Evolutionary conservation across 345 rosid genomes (phyloP).

Genomic region (Populus alba): DNA sequence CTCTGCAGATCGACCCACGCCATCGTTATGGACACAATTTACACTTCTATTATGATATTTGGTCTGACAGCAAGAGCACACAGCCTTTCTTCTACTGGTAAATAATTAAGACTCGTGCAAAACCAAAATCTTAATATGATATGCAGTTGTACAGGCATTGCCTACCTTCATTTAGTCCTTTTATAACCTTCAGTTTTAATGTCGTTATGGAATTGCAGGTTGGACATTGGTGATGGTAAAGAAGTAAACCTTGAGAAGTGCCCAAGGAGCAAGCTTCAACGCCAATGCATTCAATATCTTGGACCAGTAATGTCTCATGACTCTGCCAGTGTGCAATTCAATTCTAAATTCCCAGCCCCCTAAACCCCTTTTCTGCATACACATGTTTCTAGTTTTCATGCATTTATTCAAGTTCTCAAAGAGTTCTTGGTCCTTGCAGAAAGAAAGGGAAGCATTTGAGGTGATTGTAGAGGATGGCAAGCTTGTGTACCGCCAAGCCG

Average conservation of each 20-base stretch:
- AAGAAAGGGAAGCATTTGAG: constrained; percentile 60
- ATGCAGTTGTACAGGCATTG: background rate
- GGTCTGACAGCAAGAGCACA: constrained; percentile 59
- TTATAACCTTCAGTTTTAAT: constrained; percentile 14
- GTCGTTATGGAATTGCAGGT: constrained; percentile 42
- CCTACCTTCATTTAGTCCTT: background rate
- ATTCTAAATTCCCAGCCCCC: too few relatives aligned
- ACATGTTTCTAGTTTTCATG: background rate
- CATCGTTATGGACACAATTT: constrained; percentile 86
- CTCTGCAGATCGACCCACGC: constrained; percentile 68
- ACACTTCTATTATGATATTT: constrained; percentile 54
- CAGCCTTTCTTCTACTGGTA: constrained; percentile 87
- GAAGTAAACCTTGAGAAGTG: constrained; percentile 50
- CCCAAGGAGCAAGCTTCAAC: constrained; percentile 44
- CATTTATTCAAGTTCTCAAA: background rate
- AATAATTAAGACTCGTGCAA: background rate
- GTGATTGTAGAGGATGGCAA: constrained; percentile 60
- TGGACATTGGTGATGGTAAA: constrained; percentile 76
- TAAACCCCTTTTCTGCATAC: background rate
- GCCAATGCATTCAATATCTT: constrained; percentile 60
- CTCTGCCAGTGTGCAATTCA: background rate
- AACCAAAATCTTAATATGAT: background rate
- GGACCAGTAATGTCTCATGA: constrained; percentile 53
- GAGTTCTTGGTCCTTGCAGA: constrained; percentile 30
- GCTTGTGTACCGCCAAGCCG: constrained; percentile 44